Percentiles rank a stretch among this genome's conserved stretches.
Evolutionary conservation across 192 early-diverging fungal genomes (phyloP).

Genomic region (Backusella morwellensis): DNA sequence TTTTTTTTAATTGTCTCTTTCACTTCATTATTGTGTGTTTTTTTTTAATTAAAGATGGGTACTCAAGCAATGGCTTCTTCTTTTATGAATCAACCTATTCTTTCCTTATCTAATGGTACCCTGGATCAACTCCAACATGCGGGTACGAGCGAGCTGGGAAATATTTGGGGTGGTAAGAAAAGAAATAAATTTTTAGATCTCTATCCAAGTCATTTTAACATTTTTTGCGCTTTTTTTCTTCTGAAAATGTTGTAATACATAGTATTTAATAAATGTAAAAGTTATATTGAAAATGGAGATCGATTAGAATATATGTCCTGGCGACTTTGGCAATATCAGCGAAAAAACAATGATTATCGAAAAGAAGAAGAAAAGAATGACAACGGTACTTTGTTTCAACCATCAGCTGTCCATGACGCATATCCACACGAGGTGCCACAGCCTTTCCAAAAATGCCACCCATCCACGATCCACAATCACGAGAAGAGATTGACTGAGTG

Average conservation of each 20-base stretch:
- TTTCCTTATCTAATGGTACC: constrained; percentile 1
- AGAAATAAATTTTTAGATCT: not conserved
- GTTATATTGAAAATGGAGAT: constrained; percentile 23
- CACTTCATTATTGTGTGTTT: not conserved
- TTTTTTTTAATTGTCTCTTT: not conserved
- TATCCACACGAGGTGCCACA: constrained; percentile 18
- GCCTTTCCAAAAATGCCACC: not conserved
- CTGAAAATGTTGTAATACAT: not conserved
- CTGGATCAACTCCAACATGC: not conserved
- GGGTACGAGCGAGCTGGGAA: not conserved
- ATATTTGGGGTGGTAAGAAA: constrained; percentile 5
- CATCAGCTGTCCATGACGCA: constrained; percentile 13
- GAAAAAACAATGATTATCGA: not conserved
- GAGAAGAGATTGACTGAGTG: constrained; percentile 1
- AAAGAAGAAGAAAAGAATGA: not conserved
- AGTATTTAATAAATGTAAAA: constrained; percentile 37
- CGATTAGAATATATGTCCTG: constrained; percentile 37
- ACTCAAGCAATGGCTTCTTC: not conserved
- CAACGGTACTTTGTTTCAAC: constrained; percentile 6
- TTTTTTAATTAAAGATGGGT: not conserved
- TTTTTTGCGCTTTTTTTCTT: not conserved
- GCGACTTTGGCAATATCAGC: constrained; percentile 25
- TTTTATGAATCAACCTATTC: not conserved
- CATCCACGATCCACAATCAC: constrained; percentile 8
- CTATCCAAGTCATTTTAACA: not conserved